Conservation (phyloP, 2,329 filamentous ascomycete genomes). For the Apiospora saccharicola region DNA sequence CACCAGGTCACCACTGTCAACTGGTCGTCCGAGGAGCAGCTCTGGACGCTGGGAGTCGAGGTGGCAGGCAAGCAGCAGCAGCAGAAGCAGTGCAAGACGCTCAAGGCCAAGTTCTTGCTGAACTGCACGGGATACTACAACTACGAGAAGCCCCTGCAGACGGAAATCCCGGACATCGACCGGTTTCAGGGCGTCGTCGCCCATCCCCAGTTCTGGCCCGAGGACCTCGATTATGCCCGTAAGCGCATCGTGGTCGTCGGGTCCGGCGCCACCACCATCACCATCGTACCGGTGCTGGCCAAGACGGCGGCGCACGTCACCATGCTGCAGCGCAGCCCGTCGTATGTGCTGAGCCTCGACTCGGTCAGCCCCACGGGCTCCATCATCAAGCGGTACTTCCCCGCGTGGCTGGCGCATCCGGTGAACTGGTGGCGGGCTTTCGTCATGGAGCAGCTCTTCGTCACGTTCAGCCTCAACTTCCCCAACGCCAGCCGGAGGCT, state of each 20-base stretch:
- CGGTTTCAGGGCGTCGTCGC: constrained; percentile 66
- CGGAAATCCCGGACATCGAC: constrained; percentile 64
- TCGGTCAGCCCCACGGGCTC: constrained; percentile 47
- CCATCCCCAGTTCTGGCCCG: constrained; percentile 77
- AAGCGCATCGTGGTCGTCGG: constrained; percentile 79
- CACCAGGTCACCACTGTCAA: constrained; percentile 57
- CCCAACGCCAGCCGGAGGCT: constrained; percentile 52
- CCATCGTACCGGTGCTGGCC: constrained; percentile 74
- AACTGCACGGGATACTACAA: constrained; percentile 71
- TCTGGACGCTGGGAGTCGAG: constrained; percentile 60
- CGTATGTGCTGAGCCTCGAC: constrained; percentile 70
- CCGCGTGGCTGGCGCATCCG: constrained; percentile 50
- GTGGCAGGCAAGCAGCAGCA: constrained; percentile 62
- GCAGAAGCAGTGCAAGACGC: constrained; percentile 34
- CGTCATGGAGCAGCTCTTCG: constrained; percentile 46
- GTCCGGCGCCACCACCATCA: constrained; percentile 81
- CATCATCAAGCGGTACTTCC: constrained; percentile 50
- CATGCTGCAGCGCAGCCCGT: constrained; percentile 82
- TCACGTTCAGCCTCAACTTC: constrained; percentile 50
- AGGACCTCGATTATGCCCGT: constrained; percentile 68
- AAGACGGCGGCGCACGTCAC: constrained; percentile 72
- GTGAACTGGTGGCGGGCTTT: constrained; percentile 55
- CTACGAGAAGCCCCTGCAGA: constrained; percentile 61
- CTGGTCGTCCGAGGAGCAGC: constrained; percentile 61
- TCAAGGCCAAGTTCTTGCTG: constrained; percentile 63